Evolutionary conservation across 1,284 basidiomycete species (phyloP), one percentile per base, ranked within the genome.

Genomic region (Leccinum laetum): DNA sequence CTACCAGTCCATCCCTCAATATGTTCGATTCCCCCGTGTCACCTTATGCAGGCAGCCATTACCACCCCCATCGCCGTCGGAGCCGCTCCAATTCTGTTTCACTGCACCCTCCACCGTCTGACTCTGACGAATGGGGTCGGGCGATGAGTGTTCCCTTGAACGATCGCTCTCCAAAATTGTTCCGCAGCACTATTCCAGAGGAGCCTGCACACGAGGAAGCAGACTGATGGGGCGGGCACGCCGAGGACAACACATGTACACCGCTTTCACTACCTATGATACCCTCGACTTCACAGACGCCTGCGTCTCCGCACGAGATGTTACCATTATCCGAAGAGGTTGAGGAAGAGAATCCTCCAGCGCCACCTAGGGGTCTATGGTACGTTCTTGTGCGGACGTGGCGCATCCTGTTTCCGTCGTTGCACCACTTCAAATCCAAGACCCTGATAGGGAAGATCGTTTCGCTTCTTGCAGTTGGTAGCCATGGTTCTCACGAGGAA

Each of bases 381-480:
- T 69, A 79, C 44, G 72, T 82, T 11, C 62, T 88, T 3, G 73
- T 75, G 4, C 79, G 80, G 46, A 79, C 82, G 0, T 82, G 78
- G 61, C 84, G 90, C 69, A 86, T 88, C 1, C 82, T 99, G 13
- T 98, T 98, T 79, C 96, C 97, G 0, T 94, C 96, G 0, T 79
- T 99, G 5, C 88, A 92, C 66, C 83, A 87, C 64, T 92, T 98
- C 76, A 71, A 80, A 32, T 81, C 83, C 58, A 96, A 97, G 77
- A 89, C 90, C 10, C 71, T 88, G 62, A 69, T 92, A 7, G 92
- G 92, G 4, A 89, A 89, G 77, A 79, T 93, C 21, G 90, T 93
- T 0, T 88, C 91, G 0, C 71, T 98, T 14, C 84, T 96, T 63
- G 95, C 95, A 7, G 89, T 35, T 70, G 78, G 82, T 14, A 73